Percentiles rank a stretch among this genome's conserved stretches.
Evolutionary conservation across 2,329 filamentous ascomycete genomes (phyloP).

Genomic region (Penicillium decumbens): DNA sequence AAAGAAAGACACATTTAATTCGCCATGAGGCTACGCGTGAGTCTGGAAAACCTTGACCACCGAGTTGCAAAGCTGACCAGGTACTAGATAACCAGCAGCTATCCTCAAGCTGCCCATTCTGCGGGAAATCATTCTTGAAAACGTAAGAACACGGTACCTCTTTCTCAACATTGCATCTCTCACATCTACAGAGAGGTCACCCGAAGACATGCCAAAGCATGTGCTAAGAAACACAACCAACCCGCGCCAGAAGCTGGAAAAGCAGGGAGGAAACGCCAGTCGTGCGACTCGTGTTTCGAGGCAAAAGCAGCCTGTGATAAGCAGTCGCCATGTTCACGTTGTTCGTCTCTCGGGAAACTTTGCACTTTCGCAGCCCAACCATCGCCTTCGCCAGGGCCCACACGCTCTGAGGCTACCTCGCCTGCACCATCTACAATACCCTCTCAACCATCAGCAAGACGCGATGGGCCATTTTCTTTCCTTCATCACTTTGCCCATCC

Average conservation of each 20-base stretch:
- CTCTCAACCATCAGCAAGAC: not conserved
- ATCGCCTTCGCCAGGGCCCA: not conserved
- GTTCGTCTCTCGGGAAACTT: conserved; percentile 15
- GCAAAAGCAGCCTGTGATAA: conserved; percentile 28
- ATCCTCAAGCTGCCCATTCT: conserved; percentile 27
- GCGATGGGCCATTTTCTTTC: conserved; percentile 24
- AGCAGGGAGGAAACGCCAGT: conserved; percentile 29
- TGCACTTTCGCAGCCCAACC: conserved; percentile 18
- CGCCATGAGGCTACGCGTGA: conserved; percentile 30
- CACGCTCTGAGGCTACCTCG: not conserved
- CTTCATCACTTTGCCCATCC: conserved; percentile 30
- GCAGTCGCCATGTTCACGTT: conserved; percentile 24
- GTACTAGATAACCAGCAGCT: conserved; percentile 22
- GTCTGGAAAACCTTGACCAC: not conserved
- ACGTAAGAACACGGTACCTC: conserved; percentile 10
- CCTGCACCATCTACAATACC: conserved; percentile 3
- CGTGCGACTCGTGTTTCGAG: conserved; percentile 27
- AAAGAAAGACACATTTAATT: conserved; percentile 26
- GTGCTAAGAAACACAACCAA: conserved; percentile 28
- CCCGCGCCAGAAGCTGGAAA: conserved; percentile 25
- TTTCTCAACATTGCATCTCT: not conserved
- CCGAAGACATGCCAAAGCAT: conserved; percentile 28
- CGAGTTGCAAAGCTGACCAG: conserved; percentile 5
- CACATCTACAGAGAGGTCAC: conserved; percentile 25
- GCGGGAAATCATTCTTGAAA: conserved; percentile 29